Base-by-base conservation (phyloP, 2,329 filamentous ascomycete species). In the Hortaea sp. region DNA sequence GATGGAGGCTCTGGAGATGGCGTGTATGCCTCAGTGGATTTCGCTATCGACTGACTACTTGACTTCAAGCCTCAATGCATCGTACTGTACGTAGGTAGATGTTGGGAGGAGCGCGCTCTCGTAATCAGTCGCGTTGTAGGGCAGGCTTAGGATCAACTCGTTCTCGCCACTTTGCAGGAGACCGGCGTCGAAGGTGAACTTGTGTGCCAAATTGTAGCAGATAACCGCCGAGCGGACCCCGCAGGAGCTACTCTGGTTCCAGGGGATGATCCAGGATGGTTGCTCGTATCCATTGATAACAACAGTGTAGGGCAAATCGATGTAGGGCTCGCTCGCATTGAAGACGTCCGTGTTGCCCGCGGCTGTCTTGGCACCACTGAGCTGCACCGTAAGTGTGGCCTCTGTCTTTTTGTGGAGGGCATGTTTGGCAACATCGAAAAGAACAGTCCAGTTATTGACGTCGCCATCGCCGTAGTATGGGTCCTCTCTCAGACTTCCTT, bases 41-140 rank as follows among this genome's bases (percentile, higher is more conserved):
- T 9, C 7, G 9, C 7, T 5, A 29, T 29, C 29, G 11, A 12
- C 7, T 5, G 9, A 30, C 9, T 38, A 44, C 34, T 12, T 39
- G 7, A 82, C 57, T 56, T 83, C 79, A 41, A 83, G 55, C 43
- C 79, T 68, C 57, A 83, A 55, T 2, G 80, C 79, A 63, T 83
- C 79, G 52, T 84, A 83, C 65, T 83, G 78, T 5, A 83, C 73
- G 60, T 83, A 83, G 0, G 79, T 67, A 1, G 70, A 71, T 39
- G 64, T 63, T 0, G 78, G 71, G 46, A 82, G 53, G 6, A 81
- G 43, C 0, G 79, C 78, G 29, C 71, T 72, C 63, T 82, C 77
- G 11, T 74, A 73, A 53, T 80, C 69, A 4, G 75, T 81, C 1
- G 72, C 78, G 41, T 79, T 77, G 41, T 68, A 74, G 7, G 80